phyloP scores from a whole-genome alignment of 306 rosid species.

The Purshia tridentata region DNA sequence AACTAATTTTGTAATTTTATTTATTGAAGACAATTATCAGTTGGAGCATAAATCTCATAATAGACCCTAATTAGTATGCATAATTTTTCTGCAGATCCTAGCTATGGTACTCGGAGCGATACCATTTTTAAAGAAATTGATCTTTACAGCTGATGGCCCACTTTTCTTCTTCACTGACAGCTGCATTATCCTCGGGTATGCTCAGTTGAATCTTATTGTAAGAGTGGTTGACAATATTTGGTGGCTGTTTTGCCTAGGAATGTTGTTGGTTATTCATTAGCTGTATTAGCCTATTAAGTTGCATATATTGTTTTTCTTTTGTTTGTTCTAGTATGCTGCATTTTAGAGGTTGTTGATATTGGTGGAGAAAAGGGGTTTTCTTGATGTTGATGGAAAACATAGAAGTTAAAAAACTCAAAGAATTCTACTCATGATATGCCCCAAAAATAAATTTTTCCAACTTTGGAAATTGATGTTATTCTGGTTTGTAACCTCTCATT shows the following conservation, averaged over 20 bases:
- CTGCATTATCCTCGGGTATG: conserved; percentile 98
- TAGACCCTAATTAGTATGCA: conserved; percentile 18
- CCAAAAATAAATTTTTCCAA: not conserved
- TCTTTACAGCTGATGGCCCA: conserved; percentile 83
- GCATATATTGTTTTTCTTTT: not conserved
- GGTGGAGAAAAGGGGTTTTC: not conserved
- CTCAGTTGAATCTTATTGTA: conserved; percentile 20
- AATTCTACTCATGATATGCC: not conserved
- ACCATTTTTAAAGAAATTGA: conserved; percentile 68
- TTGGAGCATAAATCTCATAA: not conserved
- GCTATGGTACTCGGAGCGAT: conserved; percentile 83
- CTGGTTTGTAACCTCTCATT: not conserved
- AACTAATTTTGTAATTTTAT: conserved; percentile 3
- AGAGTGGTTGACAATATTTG: not conserved
- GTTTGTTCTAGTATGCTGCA: conserved; percentile 14
- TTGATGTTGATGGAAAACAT: not conserved
- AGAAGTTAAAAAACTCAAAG: not conserved
- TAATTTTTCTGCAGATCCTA: conserved; percentile 56
- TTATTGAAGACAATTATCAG: not conserved
- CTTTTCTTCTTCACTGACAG: conserved; percentile 93
- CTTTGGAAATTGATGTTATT: not conserved
- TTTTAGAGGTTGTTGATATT: not conserved
- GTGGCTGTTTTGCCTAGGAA: conserved; percentile 2
- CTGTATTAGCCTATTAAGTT: not conserved
- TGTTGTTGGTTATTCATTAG: not conserved